Percentiles rank a stretch among this genome's conserved stretches.
These are phyloP conservation scores for Pisolithus tinctorius DNA, from an alignment of 768 basidiomycete genomes.

Conservation along the genomic window DNA sequence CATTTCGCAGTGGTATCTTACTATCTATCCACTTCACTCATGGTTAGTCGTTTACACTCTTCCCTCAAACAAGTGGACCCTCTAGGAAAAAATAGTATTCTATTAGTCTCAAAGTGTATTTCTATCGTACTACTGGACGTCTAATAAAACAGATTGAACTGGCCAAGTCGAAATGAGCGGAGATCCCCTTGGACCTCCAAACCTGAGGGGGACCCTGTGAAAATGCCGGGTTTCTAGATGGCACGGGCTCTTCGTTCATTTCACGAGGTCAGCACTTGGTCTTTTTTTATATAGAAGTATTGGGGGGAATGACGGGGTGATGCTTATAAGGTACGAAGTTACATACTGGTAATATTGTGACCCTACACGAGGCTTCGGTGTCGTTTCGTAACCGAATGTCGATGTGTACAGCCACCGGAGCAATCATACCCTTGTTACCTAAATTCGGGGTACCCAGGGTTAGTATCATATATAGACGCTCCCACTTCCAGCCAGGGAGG, in stretches of 20 bases:
- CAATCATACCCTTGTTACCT: not conserved
- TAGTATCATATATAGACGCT: not conserved
- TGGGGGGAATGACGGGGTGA: not conserved
- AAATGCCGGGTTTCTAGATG: too few relatives aligned
- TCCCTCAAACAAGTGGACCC: not conserved
- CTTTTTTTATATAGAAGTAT: too few relatives aligned
- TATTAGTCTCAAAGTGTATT: conserved; percentile 18
- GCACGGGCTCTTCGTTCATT: too few relatives aligned
- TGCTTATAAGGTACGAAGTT: not conserved
- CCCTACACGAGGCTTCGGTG: not conserved
- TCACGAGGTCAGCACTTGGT: too few relatives aligned
- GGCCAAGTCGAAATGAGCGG: not conserved
- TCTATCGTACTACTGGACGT: conserved; percentile 14
- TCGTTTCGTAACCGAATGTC: not conserved
- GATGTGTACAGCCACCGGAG: not conserved
- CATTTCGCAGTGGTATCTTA: not conserved
- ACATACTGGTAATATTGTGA: not conserved
- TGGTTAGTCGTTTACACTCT: not conserved
- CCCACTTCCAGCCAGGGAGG: too few relatives aligned
- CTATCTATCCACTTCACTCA: conserved; percentile 14
- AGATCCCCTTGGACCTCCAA: not conserved
- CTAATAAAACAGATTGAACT: conserved; percentile 12
- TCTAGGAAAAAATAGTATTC: conserved; percentile 7
- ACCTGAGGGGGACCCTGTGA: too few relatives aligned
- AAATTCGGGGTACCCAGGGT: not conserved